Evolutionary conservation across 1,284 basidiomycete species (phyloP), one percentile per base, ranked within the genome.

Genomic region (Anthracocystis panici-leucophaei): DNA sequence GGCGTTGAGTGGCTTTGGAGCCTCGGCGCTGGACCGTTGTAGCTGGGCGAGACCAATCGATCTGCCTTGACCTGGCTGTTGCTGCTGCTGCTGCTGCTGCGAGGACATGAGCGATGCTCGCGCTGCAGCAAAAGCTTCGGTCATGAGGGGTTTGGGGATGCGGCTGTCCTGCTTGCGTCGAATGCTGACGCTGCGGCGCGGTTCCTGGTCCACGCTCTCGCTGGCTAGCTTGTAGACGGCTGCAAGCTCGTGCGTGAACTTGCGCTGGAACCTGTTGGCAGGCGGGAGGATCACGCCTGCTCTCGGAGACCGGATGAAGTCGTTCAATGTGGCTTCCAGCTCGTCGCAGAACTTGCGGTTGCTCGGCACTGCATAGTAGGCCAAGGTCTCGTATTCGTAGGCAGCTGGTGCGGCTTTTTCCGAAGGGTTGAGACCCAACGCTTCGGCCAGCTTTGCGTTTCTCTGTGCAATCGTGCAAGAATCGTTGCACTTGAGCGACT

Each of bases 391-490:
- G 44, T 62, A 29, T 11, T 73, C 68, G 65, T 80, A 81, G 7
- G 58, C 25, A 5, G 71, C 77, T 3, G 74, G 67, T 14, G 68
- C 76, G 8, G 64, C 51, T 51, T 75, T 77, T 44, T 78, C 66
- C 8, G 67, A 61, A 2, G 71, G 70, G 53, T 79, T 80, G 27
- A 85, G 72, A 18, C 83, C 83, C 5, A 85, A 65, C 9, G 83
- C 83, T 49, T 82, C 80, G 29, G 83, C 82, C 7, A 85, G 65
- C 59, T 76, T 78, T 14, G 82, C 80, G 50, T 85, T 85, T n/a
- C 83, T 75, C 66, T 81, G 79, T 6, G 83, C 83, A 11, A 83
- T 64, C 29, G 73, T 60, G 63, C 83, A 85, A 18, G 74, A 73
- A 51, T 82, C 81, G 50, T 72, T 84, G 75, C 83, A 84, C 62